Evolutionary conservation across 106 monocot genomes (phyloP), one percentile per base, ranked within the genome.

Genomic region (Cymbidium sinense): DNA sequence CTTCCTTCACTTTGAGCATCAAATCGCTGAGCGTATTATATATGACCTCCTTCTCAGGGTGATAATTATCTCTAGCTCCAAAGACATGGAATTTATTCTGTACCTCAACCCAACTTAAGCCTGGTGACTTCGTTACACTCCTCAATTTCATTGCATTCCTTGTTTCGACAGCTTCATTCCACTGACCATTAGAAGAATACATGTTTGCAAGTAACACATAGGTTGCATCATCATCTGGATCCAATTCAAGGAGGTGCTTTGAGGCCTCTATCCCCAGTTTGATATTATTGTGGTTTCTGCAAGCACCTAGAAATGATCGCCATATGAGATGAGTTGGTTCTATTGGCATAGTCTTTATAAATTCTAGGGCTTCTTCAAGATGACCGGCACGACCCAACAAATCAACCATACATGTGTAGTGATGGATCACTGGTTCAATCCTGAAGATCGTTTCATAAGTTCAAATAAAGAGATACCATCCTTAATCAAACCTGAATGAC

Each of bases 391-490:
- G 85, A 3, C 92, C 95, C 41, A 92, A 80, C 25, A 95, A 81
- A 79, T 95, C 95, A 7, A 95, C 95, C 88, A 95, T 84, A 58
- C 86, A 92, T 27, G 92, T 85, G 55, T 85, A 88, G 71, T 95
- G 95, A 75, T 92, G 92, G 1, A 78, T 41, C 20, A 70, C 64
- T 0, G 88, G 84, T 12, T 79, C 76, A 43, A 90, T 41, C 34
- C 82, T 75, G 81, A 88, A 71, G 47, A 86, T 75, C 0, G 50
- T 7, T 67, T 64, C 92, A 95, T 92, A 0, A 82, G 83, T n/a
- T 33, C 37, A 65, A 90, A 95, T 35, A 85, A 73, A 25, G 2
- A 52, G 2, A 8, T 31, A 0, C 95, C 95, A 17, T 92, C 86
- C 43, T 92, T 83, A 18, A 92, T 85, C 77, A 92, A 83, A 2